phyloP scores from a whole-genome alignment of 2,329 filamentous ascomycete species.

The Scytalidium sp. region DNA sequence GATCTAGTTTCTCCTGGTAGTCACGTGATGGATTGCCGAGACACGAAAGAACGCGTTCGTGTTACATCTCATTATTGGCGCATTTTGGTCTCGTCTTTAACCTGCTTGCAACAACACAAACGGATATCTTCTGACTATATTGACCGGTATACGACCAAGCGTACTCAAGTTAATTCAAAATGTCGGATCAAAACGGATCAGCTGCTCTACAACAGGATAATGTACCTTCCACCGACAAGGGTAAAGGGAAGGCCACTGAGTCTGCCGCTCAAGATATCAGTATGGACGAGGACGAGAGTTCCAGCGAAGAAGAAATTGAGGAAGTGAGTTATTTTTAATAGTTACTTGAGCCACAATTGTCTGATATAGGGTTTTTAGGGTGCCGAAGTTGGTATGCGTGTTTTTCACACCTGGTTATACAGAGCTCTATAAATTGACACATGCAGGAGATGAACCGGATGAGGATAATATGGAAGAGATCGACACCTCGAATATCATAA shows the following conservation, averaged over 20 bases:
- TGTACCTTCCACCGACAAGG: slow-evolving; percentile 58
- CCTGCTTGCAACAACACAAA: not conserved
- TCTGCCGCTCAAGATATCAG: slow-evolving; percentile 53
- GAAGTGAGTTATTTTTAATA: slow-evolving; percentile 44
- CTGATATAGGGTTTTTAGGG: slow-evolving; percentile 22
- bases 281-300: slow-evolving; percentile 71
- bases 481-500: slow-evolving; percentile 83
- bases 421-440: slow-evolving; percentile 11
- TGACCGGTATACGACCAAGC: no score
- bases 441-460: slow-evolving; percentile 62
- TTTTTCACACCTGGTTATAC: not conserved
- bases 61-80: not conserved
- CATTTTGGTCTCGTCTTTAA: not conserved
- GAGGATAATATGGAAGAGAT: slow-evolving; percentile 88
- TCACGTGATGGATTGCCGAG: not conserved
- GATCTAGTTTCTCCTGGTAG: not conserved
- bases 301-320: slow-evolving; percentile 65
- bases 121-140: not conserved
- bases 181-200: slow-evolving; percentile 42
- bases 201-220: slow-evolving; percentile 31
- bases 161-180: slow-evolving; percentile 30
- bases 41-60: not conserved
- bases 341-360: slow-evolving; percentile 3
- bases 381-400: slow-evolving; percentile 28
- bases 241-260: slow-evolving; percentile 77